phyloP scores from a whole-genome alignment of 225 moss, liverwort and hornwort genomes.

The Sphagnum tenellum region DNA sequence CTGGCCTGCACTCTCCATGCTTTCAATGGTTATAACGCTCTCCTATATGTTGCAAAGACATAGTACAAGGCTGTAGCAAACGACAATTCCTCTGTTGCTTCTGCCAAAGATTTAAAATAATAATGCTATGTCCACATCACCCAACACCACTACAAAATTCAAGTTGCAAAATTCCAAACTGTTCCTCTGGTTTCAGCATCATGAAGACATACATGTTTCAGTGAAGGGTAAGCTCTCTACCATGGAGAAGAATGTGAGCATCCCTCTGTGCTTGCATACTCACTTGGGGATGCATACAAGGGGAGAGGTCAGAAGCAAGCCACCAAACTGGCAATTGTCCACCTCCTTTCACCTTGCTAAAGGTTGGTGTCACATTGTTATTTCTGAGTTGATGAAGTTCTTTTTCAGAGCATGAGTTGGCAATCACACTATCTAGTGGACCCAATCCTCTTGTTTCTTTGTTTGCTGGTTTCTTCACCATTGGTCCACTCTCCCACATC shows the following conservation, averaged over 20 bases:
- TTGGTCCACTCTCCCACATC: slow-evolving; percentile 50
- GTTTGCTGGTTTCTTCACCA: slow-evolving; percentile 27
- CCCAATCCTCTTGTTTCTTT: slow-evolving; percentile 27
- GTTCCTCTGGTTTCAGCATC: too few relatives aligned
- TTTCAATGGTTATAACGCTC: too few relatives aligned
- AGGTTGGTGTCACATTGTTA: slow-evolving; percentile 12
- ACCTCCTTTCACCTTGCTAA: slow-evolving; percentile 25
- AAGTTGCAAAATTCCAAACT: too few relatives aligned
- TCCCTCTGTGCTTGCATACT: slow-evolving; percentile 57
- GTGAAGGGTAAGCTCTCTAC: slow-evolving; percentile 18
- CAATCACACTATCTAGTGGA: slow-evolving; percentile 61
- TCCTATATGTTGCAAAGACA: too few relatives aligned
- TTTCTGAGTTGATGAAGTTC: slow-evolving; percentile 35
- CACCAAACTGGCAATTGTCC: slow-evolving; percentile 79
- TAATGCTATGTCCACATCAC: too few relatives aligned
- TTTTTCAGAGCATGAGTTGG: slow-evolving; percentile 76
- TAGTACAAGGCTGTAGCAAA: too few relatives aligned
- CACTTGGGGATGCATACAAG: slow-evolving; percentile 28
- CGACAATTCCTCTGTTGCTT: too few relatives aligned
- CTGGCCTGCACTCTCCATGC: too few relatives aligned
- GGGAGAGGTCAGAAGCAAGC: slow-evolving; percentile 52
- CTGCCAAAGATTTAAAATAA: too few relatives aligned
- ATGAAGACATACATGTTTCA: too few relatives aligned
- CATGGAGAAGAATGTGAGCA: slow-evolving; percentile 50
- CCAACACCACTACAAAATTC: too few relatives aligned